These are phyloP conservation scores for Pyrenochaeta sp. DNA, from an alignment of 2,329 filamentous ascomycete genomes.

Conservation along the genomic window DNA sequence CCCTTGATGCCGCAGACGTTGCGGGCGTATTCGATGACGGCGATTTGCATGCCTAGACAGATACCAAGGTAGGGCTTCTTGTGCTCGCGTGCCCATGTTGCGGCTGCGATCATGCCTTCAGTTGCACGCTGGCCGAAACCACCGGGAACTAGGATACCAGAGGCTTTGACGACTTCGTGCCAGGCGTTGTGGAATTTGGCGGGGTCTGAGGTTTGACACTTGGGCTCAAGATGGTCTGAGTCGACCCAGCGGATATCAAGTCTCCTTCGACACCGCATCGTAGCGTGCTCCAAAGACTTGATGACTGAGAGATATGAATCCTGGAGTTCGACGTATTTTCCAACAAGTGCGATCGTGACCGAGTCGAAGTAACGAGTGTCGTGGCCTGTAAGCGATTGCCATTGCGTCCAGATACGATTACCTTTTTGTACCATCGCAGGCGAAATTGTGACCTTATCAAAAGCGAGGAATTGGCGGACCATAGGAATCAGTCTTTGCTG, in stretches of 20 bases:
- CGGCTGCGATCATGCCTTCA: constrained; percentile 88
- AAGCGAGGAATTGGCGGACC: constrained; percentile 71
- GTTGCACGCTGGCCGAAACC: constrained; percentile 85
- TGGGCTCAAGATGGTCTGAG: constrained; percentile 80
- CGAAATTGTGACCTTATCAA: constrained; percentile 66
- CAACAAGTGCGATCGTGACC: constrained; percentile 85
- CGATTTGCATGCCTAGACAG: constrained; percentile 91
- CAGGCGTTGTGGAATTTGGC: constrained; percentile 85
- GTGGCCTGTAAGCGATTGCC: constrained; percentile 75
- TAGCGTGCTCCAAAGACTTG: constrained; percentile 89
- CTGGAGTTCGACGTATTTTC: constrained; percentile 86
- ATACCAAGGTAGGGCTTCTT: constrained; percentile 86
- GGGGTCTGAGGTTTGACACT: constrained; percentile 68
- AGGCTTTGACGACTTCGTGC: constrained; percentile 77
- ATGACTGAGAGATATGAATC: constrained; percentile 86
- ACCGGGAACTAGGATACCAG: constrained; percentile 74
- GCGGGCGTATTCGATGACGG: constrained; percentile 87
- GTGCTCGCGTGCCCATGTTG: constrained; percentile 86
- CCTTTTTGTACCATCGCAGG: constrained; percentile 69
- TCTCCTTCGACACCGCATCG: constrained; percentile 84
- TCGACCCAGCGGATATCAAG: constrained; percentile 87
- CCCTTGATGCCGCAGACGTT: constrained; percentile 72
- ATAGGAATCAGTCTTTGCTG: constrained; percentile 77
- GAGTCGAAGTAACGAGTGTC: constrained; percentile 72
- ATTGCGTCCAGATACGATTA: constrained; percentile 75